Conservation (phyloP, 1,284 basidiomycete species). For the Trichosporon faecale region DNA sequence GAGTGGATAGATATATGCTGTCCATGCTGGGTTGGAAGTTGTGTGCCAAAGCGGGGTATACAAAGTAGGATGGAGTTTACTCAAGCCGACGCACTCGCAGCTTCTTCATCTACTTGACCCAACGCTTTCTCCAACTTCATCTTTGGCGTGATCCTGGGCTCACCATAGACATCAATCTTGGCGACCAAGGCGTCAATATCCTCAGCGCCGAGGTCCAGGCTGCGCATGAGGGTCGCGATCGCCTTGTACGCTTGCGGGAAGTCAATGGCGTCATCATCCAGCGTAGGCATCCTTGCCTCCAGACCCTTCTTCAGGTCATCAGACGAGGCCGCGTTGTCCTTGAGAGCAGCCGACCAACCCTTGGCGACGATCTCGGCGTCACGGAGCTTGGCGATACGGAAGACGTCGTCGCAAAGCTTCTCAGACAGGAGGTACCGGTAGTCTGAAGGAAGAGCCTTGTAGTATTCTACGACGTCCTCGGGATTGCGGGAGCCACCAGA, state of each 20-base stretch:
- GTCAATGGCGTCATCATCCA: constrained; percentile 85
- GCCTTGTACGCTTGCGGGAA: constrained; percentile 78
- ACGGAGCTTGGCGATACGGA: constrained; percentile 80
- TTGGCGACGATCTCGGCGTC: constrained; percentile 71
- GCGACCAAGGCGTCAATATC: constrained; percentile 58
- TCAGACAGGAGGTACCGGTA: constrained; percentile 64
- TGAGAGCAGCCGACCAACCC: constrained; percentile 56
- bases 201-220: constrained; percentile 58
- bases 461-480: constrained; percentile 60
- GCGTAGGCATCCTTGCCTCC: constrained; percentile 63
- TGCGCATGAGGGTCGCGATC: constrained; percentile 70
- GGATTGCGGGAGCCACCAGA: constrained; percentile 47
- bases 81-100: constrained; percentile 18
- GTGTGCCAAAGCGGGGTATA: neutral
- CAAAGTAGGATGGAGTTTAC: neutral
- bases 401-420: constrained; percentile 79
- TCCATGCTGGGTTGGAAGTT: neutral
- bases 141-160: constrained; percentile 43
- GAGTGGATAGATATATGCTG: neutral
- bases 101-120: constrained; percentile 39
- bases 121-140: constrained; percentile 46
- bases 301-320: constrained; percentile 63
- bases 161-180: constrained; percentile 45
- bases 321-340: constrained; percentile 58
- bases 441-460: constrained; percentile 59